These are phyloP conservation scores for Coemansia sp. DNA, from an alignment of 192 early-diverging fungal genomes.

Conservation along the genomic window DNA sequence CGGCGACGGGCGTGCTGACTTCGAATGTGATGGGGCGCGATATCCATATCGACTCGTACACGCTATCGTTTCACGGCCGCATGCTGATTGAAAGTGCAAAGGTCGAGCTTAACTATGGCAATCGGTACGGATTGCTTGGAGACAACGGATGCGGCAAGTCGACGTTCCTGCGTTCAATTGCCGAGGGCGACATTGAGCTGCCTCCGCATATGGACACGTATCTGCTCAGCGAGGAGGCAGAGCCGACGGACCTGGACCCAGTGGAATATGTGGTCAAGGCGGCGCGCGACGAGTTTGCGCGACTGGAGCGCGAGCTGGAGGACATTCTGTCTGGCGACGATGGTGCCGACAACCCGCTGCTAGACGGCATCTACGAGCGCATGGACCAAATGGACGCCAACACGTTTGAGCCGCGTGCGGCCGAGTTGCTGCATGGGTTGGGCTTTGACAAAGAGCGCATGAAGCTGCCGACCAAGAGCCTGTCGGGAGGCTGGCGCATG, in stretches of 20 bases:
- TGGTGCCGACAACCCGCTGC: slow-evolving; percentile 76
- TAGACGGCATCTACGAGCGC: slow-evolving; percentile 95
- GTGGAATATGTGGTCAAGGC: slow-evolving; percentile 86
- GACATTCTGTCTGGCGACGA: slow-evolving; percentile 76
- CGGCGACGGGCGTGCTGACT: slow-evolving; percentile 85
- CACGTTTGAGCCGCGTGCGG: slow-evolving; percentile 92
- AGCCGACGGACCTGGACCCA: slow-evolving; percentile 87
- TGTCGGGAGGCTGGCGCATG: slow-evolving; percentile 99
- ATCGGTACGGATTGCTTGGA: slow-evolving; percentile 93
- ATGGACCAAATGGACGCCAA: slow-evolving; percentile 88
- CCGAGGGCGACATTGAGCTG: slow-evolving; percentile 89
- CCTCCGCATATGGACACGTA: slow-evolving; percentile 97
- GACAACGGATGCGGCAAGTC: slow-evolving; percentile 95
- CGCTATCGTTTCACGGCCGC: slow-evolving; percentile 90
- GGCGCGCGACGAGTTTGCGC: slow-evolving; percentile 84
- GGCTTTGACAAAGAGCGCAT: slow-evolving; percentile 87
- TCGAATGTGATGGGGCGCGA: slow-evolving; percentile 88
- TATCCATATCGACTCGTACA: slow-evolving; percentile 93
- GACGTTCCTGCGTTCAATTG: slow-evolving; percentile 90
- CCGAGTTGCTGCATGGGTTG: slow-evolving; percentile 86
- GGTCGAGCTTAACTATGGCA: slow-evolving; percentile 97
- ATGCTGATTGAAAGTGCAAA: slow-evolving; percentile 89
- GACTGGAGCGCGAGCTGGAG: slow-evolving; percentile 89
- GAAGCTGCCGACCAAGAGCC: slow-evolving; percentile 89
- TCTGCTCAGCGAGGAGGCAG: slow-evolving; percentile 92